Evolutionary conservation across 805 yeast species (phyloP).

Genomic region (Sungouiozyma ichnusensis): DNA sequence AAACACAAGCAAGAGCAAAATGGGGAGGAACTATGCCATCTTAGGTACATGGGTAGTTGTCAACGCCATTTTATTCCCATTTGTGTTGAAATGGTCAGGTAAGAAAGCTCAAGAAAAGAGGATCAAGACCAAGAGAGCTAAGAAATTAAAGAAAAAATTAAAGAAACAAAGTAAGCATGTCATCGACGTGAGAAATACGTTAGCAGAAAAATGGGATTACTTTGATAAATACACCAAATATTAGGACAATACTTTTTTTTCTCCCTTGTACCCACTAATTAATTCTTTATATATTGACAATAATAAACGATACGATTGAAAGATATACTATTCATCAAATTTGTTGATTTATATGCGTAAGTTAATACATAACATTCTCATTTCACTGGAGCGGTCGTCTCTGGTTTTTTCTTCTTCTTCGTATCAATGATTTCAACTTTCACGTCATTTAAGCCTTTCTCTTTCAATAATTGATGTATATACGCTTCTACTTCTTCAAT

Average conservation of each 20-base stretch:
- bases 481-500: constrained; percentile 82
- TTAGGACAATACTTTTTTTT: not conserved
- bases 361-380: too few species aligned
- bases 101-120: constrained; percentile 25
- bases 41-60: constrained; percentile 49
- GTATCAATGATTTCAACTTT: constrained; percentile 86
- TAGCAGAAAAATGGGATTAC: not conserved
- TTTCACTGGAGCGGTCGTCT: constrained; percentile 6
- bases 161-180: not conserved
- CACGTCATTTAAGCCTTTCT: constrained; percentile 72
- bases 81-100: constrained; percentile 35
- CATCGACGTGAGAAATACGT: not conserved
- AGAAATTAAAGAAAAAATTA: not conserved
- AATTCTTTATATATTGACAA: too few species aligned
- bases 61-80: constrained; percentile 34
- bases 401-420: constrained; percentile 55
- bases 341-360: not conserved
- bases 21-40: constrained; percentile 55
- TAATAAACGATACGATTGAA: not conserved
- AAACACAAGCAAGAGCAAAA: constrained; percentile 37
- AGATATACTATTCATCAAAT: not conserved
- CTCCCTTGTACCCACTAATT: too few species aligned
- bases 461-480: constrained; percentile 57
- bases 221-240: not conserved
- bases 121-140: constrained; percentile 2